phyloP scores from a whole-genome alignment of 2,329 filamentous ascomycete species.

The Verticillium tricorpus region DNA sequence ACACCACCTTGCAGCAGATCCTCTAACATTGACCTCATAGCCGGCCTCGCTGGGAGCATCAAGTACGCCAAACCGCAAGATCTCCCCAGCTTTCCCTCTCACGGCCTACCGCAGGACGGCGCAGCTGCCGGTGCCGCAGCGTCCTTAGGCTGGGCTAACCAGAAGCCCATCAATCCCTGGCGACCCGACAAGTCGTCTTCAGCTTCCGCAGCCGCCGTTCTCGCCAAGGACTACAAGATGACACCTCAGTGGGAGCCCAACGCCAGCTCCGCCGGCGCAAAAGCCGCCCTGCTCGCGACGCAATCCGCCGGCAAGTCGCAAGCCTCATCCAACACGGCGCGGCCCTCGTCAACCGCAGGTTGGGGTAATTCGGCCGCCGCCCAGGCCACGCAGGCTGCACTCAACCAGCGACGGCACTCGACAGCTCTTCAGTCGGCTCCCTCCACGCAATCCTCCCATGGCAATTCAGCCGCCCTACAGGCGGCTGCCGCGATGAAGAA shows the following conservation, averaged over 20 bases:
- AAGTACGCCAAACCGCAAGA: conserved; percentile 70
- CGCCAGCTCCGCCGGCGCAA: conserved; percentile 59
- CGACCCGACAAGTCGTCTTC: conserved; percentile 55
- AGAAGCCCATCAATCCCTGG: conserved; percentile 62
- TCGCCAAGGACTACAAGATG: conserved; percentile 39
- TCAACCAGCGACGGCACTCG: neutral
- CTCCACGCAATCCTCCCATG: neutral
- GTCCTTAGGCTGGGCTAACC: conserved; percentile 66
- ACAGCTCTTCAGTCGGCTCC: neutral
- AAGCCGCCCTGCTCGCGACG: conserved; percentile 66
- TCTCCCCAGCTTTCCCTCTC: conserved; percentile 69
- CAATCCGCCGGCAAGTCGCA: conserved; percentile 28
- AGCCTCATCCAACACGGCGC: conserved; percentile 1
- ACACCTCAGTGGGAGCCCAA: conserved; percentile 56
- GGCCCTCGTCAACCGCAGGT: conserved; percentile 29
- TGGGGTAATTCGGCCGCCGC: conserved; percentile 41
- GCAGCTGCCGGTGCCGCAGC: conserved; percentile 72
- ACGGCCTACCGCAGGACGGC: conserved; percentile 51
- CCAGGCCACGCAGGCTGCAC: conserved; percentile 20
- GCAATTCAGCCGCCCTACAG: neutral
- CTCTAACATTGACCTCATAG: conserved; percentile 1
- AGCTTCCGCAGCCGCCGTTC: conserved; percentile 38
- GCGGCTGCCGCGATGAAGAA: conserved; percentile 18
- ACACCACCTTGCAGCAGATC: neutral
- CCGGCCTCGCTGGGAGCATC: conserved; percentile 37